Evolutionary conservation across 345 rosid species (phyloP).

Genomic region (Hibiscus tridactylites): DNA sequence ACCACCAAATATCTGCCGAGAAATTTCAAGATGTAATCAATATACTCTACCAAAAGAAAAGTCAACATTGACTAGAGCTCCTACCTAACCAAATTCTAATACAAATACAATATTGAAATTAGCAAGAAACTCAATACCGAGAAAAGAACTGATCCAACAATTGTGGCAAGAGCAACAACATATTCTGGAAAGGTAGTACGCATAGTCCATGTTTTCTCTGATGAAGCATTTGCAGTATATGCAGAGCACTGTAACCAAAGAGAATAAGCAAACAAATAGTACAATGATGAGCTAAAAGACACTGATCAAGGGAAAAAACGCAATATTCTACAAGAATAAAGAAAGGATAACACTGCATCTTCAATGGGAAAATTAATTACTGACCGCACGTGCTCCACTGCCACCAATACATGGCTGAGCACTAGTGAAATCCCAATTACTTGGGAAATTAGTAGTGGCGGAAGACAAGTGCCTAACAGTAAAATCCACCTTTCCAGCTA

Average conservation of each 20-base stretch:
- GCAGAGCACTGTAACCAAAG: constrained; percentile 66
- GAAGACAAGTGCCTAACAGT: constrained; percentile 92
- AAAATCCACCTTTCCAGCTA: constrained; percentile 93
- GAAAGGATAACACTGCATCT: background rate
- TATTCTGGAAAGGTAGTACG: constrained; percentile 90
- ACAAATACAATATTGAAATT: background rate
- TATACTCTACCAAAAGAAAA: background rate
- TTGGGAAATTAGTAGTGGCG: constrained; percentile 56
- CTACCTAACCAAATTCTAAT: background rate
- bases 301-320: background rate
- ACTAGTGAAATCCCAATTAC: constrained; percentile 50
- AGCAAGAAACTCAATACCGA: constrained; percentile 40
- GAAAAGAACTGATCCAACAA: constrained; percentile 93
- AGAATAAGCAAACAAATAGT: background rate
- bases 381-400: constrained; percentile 56
- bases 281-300: background rate
- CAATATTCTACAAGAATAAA: background rate
- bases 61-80: background rate
- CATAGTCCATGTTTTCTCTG: constrained; percentile 96
- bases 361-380: constrained; percentile 1
- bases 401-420: constrained; percentile 60
- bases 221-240: constrained; percentile 48
- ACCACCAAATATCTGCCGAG: constrained; percentile 85
- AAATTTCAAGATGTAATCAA: constrained; percentile 9
- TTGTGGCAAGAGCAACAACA: constrained; percentile 94